These are phyloP conservation scores for Heterobasidion parviporum DNA, from an alignment of 1,284 basidiomycete species.

Conservation along the genomic window DNA sequence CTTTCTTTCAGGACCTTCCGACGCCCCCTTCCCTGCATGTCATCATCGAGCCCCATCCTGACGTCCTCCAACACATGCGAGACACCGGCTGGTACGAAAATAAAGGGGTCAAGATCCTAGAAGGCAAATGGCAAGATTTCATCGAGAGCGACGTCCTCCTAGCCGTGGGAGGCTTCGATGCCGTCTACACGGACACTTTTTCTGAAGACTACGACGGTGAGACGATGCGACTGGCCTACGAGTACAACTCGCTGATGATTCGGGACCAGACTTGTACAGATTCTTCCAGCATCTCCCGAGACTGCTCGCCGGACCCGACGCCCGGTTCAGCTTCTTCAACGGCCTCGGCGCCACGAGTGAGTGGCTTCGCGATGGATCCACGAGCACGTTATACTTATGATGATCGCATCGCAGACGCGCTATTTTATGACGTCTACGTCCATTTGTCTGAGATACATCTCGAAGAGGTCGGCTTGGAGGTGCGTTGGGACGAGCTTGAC, in stretches of 20 bases:
- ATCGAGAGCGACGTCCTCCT: slow-evolving; percentile 50
- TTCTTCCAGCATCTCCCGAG: slow-evolving; percentile 85
- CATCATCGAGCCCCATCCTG: slow-evolving; percentile 93
- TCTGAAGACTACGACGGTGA: slow-evolving; percentile 77
- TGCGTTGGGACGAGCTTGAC: slow-evolving; percentile 71
- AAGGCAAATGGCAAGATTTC: slow-evolving; percentile 90
- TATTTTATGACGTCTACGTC: slow-evolving; percentile 91
- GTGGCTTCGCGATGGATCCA: slow-evolving; percentile 13
- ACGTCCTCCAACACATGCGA: slow-evolving; percentile 78
- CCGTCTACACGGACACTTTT: slow-evolving; percentile 94
- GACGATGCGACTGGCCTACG: slow-evolving; percentile 7
- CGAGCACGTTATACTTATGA: background rate
- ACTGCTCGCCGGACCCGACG: slow-evolving; percentile 69
- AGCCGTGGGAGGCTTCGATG: slow-evolving; percentile 70
- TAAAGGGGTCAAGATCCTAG: slow-evolving; percentile 73
- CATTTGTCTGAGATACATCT: slow-evolving; percentile 84
- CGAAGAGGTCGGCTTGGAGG: slow-evolving; percentile 66
- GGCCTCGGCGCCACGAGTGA: slow-evolving; percentile 91
- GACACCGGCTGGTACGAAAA: slow-evolving; percentile 70
- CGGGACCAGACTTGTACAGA: slow-evolving; percentile 49
- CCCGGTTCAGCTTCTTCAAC: slow-evolving; percentile 95
- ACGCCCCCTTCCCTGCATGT: slow-evolving; percentile 68
- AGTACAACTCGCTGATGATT: background rate
- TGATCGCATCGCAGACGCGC: slow-evolving; percentile 43
- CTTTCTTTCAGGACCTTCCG: slow-evolving; percentile 64